Evolutionary conservation across 2,329 filamentous ascomycete species (phyloP).

Genomic region (Hypomyces perniciosus): DNA sequence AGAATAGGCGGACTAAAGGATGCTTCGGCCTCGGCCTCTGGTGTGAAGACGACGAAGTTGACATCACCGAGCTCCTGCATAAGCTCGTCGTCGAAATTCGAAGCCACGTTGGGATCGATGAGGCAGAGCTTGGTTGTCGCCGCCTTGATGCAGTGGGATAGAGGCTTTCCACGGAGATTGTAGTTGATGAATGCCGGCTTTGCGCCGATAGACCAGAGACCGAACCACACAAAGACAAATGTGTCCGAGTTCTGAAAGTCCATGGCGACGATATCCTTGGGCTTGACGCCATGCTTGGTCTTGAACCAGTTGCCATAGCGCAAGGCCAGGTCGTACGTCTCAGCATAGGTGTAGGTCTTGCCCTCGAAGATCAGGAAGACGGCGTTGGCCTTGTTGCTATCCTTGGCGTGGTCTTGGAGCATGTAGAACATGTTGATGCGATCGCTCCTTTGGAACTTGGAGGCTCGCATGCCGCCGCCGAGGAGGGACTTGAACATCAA

Average conservation of each 20-base stretch:
- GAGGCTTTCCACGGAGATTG: conserved; percentile 64
- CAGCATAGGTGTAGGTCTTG: conserved; percentile 64
- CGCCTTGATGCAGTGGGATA: conserved; percentile 67
- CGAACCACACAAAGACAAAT: conserved; percentile 70
- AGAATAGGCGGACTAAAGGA: conserved; percentile 46
- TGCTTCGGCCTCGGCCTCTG: conserved; percentile 51
- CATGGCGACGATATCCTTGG: conserved; percentile 72
- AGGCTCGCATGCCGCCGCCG: conserved; percentile 37
- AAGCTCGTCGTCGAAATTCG: conserved; percentile 49
- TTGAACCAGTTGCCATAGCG: conserved; percentile 73
- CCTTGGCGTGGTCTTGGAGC: conserved; percentile 60
- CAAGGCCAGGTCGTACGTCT: conserved; percentile 64
- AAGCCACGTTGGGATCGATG: conserved; percentile 56
- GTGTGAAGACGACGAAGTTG: conserved; percentile 56
- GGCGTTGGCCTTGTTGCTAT: conserved; percentile 43
- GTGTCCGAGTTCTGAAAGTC: conserved; percentile 76
- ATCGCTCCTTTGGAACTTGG: conserved; percentile 48
- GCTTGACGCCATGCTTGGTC: conserved; percentile 54
- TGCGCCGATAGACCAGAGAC: conserved; percentile 76
- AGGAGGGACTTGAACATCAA: conserved; percentile 51
- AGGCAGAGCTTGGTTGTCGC: conserved; percentile 63
- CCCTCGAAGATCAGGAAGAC: conserved; percentile 64
- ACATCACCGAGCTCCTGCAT: conserved; percentile 43
- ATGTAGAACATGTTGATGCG: conserved; percentile 67
- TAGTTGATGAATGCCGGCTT: conserved; percentile 86